Base-by-base conservation (phyloP, 345 rosid species). In the Carallia brachiata region DNA sequence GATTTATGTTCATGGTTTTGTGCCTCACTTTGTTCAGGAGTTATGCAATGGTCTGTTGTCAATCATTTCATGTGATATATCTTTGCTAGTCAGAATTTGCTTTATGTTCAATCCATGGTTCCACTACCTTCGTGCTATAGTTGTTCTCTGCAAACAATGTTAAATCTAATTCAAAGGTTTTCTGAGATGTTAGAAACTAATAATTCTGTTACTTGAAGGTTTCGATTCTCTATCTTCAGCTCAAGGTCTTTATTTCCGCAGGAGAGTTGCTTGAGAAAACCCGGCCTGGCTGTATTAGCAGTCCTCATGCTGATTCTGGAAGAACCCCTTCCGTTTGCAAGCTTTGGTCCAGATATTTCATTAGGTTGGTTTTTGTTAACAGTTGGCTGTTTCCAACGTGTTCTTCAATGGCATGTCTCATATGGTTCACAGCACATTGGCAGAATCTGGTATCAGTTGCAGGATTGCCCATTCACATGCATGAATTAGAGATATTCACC, bases 341-440 rank as follows among this genome's bases (percentile, higher is more conserved):
- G 79, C 78, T 85, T 87, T 81, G 94, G 91, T 47, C 82, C 88
- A 47, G 87, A 89, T 70, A 80, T 89, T 60, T 74, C 79, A 68
- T 71, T 87, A 84, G 91, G 94, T 83, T 15, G 70, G 72, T 17
- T 16, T 27, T 56, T 65, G 55, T 67, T 61, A 27, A 69, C 34
- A 59, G 66, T 65, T 23, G 5, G 44, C 63, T 37, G 54, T 61
- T 23, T 6, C 50, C 52, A 48, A 60, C 62, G 55, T 36, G 37
- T 65, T 19, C 39, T 71, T 58, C 30, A 31, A 23, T 23, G 23
- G 23, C 23, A 23, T 23, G 23, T 23, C 23, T 75, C 48, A 61
- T 40, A 30, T 69, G 52, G 64, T 40, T 50, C 62, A 13, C 55
- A 17, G 6, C 73, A 73, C 54, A 68, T 75, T 70, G 77, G 67